Evolutionary conservation across 441 rosid genomes (phyloP), one percentile per base, ranked within the genome.

Genomic region (Brassica hybrid): DNA sequence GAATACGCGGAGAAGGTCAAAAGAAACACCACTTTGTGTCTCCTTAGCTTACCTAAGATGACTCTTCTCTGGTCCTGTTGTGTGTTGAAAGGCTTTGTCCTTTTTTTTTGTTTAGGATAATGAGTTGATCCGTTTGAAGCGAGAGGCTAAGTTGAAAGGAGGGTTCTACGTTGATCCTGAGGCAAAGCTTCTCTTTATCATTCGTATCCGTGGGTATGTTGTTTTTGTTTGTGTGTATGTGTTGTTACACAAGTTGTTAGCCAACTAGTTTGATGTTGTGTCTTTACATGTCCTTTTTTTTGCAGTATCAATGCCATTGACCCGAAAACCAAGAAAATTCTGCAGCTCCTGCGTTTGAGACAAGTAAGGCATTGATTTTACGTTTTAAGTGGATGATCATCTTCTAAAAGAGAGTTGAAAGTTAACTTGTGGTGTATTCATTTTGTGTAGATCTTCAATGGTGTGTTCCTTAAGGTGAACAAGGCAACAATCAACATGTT

Each of bases 291-390:
- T 56, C 17, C n/a, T n/a, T 43, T n/a, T 8, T 43, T 65, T 77
- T 76, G 72, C 81, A 90, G 98, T 73, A 91, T 91, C 86, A 93
- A 93, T 63, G 97, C 97, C 2, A 90, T 94, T 84, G 84, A 93
- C 79, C 97, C 97, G 0, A 88, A 87, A 83, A 86, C 95, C 3
- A 90, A 87, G 73, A 91, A 86, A 68, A 91, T 93, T 48, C 76
- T 93, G 80, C 92, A 89, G 86, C 91, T 88, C 12, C 58, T 92
- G 57, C 91, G 96, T 58, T 75, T 94, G 76, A 84, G 96, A 83
- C 96, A 89, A 90, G 97, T 93, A 75, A 34, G 23, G 23, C 23
- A 21, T 21, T 21, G 23, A 21, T 21, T 0, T 21, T 21, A 21
- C 23, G 23, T 1, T 21, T 21, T 21, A 21, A 21, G 23, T 21